A percentile compares a stretch with the other conserved stretches of the same genome.
These are phyloP conservation scores for Bipolaris gigantea DNA, from an alignment of 2,329 filamentous ascomycete genomes.

Conservation along the genomic window DNA sequence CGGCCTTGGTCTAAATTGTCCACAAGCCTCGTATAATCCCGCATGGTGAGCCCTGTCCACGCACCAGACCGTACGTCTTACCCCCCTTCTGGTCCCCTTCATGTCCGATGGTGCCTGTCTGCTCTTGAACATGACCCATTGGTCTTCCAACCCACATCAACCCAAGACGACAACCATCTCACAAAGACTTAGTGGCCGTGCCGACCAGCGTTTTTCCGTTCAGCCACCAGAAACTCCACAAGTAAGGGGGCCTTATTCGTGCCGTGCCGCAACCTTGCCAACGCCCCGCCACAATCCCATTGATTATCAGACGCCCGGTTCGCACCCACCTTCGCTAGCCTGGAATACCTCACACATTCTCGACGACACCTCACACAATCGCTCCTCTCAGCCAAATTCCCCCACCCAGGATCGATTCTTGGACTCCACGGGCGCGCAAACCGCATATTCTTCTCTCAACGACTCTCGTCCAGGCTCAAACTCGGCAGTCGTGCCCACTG, in stretches of 20 bases:
- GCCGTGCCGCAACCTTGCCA: constrained; percentile 38
- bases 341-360: constrained; percentile 29
- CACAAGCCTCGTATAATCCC: constrained; percentile 40
- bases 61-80: constrained; percentile 41
- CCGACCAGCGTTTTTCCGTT: constrained; percentile 33
- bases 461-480: constrained; percentile 23
- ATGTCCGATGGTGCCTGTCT: constrained; percentile 34
- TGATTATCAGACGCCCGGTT: constrained; percentile 30
- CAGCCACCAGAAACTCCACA: constrained; percentile 37
- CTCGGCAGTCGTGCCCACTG: constrained; percentile 14
- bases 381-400: constrained; percentile 22
- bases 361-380: constrained; percentile 22
- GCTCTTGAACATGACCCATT: constrained; percentile 40
- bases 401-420: constrained; percentile 17
- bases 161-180: constrained; percentile 38
- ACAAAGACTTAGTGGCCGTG: constrained; percentile 39
- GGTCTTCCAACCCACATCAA: constrained; percentile 34
- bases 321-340: constrained; percentile 26
- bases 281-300: constrained; percentile 35
- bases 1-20: constrained; percentile 37
- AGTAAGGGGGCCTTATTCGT: constrained; percentile 32
- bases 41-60: constrained; percentile 25
- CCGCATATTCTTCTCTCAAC: constrained; percentile 22
- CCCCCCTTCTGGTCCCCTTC: constrained; percentile 36
- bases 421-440: constrained; percentile 22